Percentiles rank a stretch among this genome's conserved stretches.
These are phyloP conservation scores for Coprinopsis marcescibilis DNA, from an alignment of 768 basidiomycete species.

Conservation along the genomic window DNA sequence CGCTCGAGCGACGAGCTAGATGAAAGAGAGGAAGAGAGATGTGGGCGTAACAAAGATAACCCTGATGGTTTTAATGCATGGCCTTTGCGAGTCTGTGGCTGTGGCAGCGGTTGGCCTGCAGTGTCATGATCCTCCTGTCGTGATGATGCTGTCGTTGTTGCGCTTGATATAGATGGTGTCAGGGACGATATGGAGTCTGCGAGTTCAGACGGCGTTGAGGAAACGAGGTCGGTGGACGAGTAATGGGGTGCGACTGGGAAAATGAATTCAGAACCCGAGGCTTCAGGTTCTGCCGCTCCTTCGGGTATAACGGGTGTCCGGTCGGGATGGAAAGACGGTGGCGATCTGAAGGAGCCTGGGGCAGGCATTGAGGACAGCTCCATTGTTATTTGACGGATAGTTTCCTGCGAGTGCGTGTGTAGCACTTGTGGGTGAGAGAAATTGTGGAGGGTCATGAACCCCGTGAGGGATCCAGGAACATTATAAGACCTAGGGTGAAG, in stretches of 20 bases:
- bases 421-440: conserved; percentile 6
- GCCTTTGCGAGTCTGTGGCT: background rate
- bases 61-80: conserved; percentile 23
- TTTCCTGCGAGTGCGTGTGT: conserved; percentile 49
- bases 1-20: conserved; percentile 7
- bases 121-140: background rate
- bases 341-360: conserved; percentile 6
- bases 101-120: conserved; percentile 1
- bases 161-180: conserved; percentile 5
- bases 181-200: conserved; percentile 13
- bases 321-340: background rate
- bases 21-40: conserved; percentile 8
- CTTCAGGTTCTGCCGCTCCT: too few species aligned
- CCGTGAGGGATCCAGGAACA: conserved; percentile 23
- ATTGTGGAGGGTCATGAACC: conserved; percentile 10
- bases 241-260: conserved; percentile 25
- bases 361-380: conserved; percentile 53
- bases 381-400: conserved; percentile 63
- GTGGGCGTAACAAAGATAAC: conserved; percentile 28
- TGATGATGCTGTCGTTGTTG: conserved; percentile 1
- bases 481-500: conserved; percentile 52
- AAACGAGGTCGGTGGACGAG: conserved; percentile 2
- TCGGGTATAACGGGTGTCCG: background rate
- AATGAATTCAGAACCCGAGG: conserved; percentile 27
- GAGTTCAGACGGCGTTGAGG: conserved; percentile 8